Base-by-base conservation (phyloP, 2,329 filamentous ascomycete species). In the Colletotrichum sp. region DNA sequence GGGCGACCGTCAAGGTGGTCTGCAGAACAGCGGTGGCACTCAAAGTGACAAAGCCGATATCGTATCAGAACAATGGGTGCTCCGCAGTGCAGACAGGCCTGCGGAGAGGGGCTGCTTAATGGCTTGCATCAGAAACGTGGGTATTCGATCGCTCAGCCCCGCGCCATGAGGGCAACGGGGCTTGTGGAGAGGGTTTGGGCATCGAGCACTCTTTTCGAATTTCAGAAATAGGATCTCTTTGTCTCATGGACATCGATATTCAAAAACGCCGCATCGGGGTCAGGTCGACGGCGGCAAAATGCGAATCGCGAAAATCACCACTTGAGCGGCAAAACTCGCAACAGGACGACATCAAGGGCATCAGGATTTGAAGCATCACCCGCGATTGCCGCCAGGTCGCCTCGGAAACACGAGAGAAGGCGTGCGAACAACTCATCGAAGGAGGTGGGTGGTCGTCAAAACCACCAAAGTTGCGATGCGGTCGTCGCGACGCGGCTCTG, bases 111-210 rank as follows among this genome's bases (percentile, higher is more conserved):
- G 69, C 70, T n/a, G 16, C 30, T 73, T 73, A 60, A 75, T 75
- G 73, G 73, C 73, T 75, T 75, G 73, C 70, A 69, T 75, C 73
- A 75, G 69, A 73, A 75, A 73, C 73, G 70, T 75, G 73, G 64
- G 28, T 69, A 72, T 39, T 43, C 61, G 34, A 73, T 61, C 64
- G 70, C 64, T 68, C 34, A 59, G 64, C 34, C 18, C 60, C 55
- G 61, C 69, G 52, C 61, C 60, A 64, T 69, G 24, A 66, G 34
- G 63, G 21, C 61, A 34, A 71, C 59, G 43, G 32, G 67, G 61
- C 30, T 13, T 60, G 30, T 34, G 28, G 43, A n/a, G 52, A 67
- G 65, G n/a, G 65, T 28, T 39, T 24, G 16, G 34, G 66, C 61
- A 18, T 28, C 18, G 39, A 39, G 24, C 65, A 57, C 48, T 26